A percentile compares a stretch with the other conserved stretches of the same genome.
These are phyloP conservation scores for Naganishia onofrii DNA, from an alignment of 768 basidiomycete genomes.

Conservation along the genomic window DNA sequence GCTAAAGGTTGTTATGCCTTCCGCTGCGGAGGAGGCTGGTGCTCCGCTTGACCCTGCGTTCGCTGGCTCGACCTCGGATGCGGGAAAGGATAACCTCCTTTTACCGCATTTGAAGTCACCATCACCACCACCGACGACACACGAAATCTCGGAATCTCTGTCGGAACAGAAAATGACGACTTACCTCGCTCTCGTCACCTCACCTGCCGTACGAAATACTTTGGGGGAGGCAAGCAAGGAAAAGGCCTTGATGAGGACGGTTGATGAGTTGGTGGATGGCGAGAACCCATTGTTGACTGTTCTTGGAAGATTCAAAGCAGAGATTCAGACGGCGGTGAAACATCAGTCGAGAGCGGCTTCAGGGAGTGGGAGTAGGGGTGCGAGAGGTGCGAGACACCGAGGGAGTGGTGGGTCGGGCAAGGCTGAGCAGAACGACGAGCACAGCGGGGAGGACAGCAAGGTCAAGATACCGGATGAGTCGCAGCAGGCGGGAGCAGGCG, in stretches of 20 bases:
- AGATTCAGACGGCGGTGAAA: slow-evolving; percentile 35
- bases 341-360: no score
- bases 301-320: slow-evolving; percentile 42
- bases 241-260: slow-evolving; percentile 48
- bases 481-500: no score
- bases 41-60: slow-evolving; percentile 18
- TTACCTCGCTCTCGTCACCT: slow-evolving; percentile 48
- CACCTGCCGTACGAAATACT: slow-evolving; percentile 49
- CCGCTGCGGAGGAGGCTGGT: slow-evolving; percentile 42
- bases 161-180: slow-evolving; percentile 29
- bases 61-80: background rate
- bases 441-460: no score
- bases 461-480: no score
- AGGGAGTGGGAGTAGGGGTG: no score
- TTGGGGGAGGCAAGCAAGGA: slow-evolving; percentile 50
- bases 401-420: no score
- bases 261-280: slow-evolving; percentile 51
- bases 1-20: slow-evolving; percentile 41
- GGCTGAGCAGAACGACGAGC: no score
- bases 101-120: slow-evolving; percentile 2
- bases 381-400: no score
- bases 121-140: background rate
- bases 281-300: slow-evolving; percentile 48
- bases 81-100: background rate
- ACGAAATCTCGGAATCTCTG: slow-evolving; percentile 42